A percentile compares a stretch with the other conserved stretches of the same genome.
Conservation (phyloP, 352 stramenopile genomes). For the Phytophthora sp. region DNA sequence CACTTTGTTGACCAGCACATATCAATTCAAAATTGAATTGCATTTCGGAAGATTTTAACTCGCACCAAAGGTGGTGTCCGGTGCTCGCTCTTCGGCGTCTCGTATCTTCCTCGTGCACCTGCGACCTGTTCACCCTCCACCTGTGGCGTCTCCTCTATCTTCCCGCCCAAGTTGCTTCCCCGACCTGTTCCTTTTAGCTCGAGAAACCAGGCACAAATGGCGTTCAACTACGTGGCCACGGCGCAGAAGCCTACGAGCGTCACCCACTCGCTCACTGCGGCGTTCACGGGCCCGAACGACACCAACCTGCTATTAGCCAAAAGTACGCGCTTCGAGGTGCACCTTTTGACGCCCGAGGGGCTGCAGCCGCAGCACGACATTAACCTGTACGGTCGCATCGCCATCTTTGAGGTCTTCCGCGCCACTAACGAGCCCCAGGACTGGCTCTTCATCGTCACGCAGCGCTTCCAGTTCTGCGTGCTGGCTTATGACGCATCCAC, state of each 20-base stretch:
- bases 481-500: constrained; percentile 77
- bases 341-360: constrained; percentile 86
- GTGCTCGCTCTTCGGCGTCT: neutral
- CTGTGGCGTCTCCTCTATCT: constrained; percentile 2
- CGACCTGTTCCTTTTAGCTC: constrained; percentile 1
- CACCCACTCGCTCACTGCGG: constrained; percentile 91
- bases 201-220: constrained; percentile 43
- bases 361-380: constrained; percentile 88
- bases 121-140: neutral
- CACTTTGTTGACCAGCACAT: constrained; percentile 6
- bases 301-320: constrained; percentile 92
- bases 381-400: constrained; percentile 87
- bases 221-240: constrained; percentile 94
- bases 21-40: constrained; percentile 30
- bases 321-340: constrained; percentile 89
- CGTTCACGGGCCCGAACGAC: constrained; percentile 88
- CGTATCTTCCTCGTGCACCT: neutral
- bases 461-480: constrained; percentile 92
- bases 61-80: neutral
- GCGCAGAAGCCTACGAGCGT: constrained; percentile 94
- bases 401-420: constrained; percentile 88
- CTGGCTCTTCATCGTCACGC: constrained; percentile 90
- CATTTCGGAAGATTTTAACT: constrained; percentile 23
- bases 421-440: constrained; percentile 76
- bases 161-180: neutral